Evolutionary conservation across 164 flowering plant genomes (phyloP).

Genomic region (Magnolia sinica): DNA sequence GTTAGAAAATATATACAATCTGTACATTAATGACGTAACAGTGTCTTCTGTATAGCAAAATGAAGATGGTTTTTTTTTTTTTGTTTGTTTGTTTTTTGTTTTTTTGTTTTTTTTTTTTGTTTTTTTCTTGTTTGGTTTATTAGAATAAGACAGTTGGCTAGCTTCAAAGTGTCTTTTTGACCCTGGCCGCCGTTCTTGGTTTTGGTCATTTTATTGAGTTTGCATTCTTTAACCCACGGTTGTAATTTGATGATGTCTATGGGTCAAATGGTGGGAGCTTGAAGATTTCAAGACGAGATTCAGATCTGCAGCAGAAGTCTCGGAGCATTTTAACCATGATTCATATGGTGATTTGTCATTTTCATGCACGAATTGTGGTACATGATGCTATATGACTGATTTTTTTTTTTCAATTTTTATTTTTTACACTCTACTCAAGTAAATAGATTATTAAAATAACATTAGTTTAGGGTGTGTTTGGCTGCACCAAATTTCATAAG

Average conservation of each 20-base stretch:
- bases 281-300: no score
- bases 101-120: background rate
- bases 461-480: no score
- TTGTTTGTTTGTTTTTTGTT: background rate
- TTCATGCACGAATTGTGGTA: no score
- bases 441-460: no score
- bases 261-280: no score
- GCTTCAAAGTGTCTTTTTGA: background rate
- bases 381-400: no score
- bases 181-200: background rate
- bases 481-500: no score
- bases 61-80: background rate
- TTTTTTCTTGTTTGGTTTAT: background rate
- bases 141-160: background rate
- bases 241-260: background rate
- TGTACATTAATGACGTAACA: slow-evolving; percentile 6
- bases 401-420: no score
- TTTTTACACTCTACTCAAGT: no score
- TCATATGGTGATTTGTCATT: no score
- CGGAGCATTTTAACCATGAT: no score
- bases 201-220: background rate
- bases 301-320: no score
- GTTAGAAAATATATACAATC: slow-evolving; percentile 1
- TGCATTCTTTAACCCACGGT: background rate
- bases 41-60: slow-evolving; percentile 10